A percentile compares a stretch with the other conserved stretches of the same genome.
Evolutionary conservation across 495 filamentous ascomycete genomes (phyloP).

Genomic region (Aspergillus coremiiformis): DNA sequence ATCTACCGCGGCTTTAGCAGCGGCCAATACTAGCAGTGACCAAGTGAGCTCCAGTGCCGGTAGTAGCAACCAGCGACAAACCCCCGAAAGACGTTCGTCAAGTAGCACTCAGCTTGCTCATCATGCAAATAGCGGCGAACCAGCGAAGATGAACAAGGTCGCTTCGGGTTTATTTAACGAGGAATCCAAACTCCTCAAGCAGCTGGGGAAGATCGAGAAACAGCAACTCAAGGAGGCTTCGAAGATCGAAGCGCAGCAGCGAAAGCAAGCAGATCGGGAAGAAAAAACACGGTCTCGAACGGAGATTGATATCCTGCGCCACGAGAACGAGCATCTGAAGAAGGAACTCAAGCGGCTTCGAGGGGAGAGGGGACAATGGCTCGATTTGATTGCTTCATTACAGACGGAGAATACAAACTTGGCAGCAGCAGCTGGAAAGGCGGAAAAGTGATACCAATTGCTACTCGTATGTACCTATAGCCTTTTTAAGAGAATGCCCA

Average conservation of each 20-base stretch:
- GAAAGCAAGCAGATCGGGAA: slow-evolving; percentile 51
- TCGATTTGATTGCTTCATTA: slow-evolving; percentile 53
- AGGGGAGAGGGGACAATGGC: slow-evolving; percentile 54
- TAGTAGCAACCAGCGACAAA: slow-evolving; percentile 6
- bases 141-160: slow-evolving; percentile 22
- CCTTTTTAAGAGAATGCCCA: no score
- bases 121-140: slow-evolving; percentile 9
- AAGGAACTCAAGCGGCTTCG: slow-evolving; percentile 50
- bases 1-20: slow-evolving; percentile 6
- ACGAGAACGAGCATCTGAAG: slow-evolving; percentile 47
- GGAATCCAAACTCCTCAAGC: slow-evolving; percentile 35
- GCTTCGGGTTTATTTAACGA: slow-evolving; percentile 25
- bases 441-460: neutral
- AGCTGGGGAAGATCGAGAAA: slow-evolving; percentile 32
- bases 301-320: slow-evolving; percentile 44
- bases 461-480: no score
- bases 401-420: slow-evolving; percentile 56
- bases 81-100: neutral
- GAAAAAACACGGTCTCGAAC: slow-evolving; percentile 43
- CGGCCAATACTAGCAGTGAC: slow-evolving; percentile 5
- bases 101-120: slow-evolving; percentile 4
- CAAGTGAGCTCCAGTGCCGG: slow-evolving; percentile 12
- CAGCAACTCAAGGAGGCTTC: slow-evolving; percentile 34
- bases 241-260: slow-evolving; percentile 41
- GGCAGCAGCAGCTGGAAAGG: slow-evolving; percentile 8